Conservation (phyloP, 441 rosid genomes). For the Mallotus repandus region DNA sequence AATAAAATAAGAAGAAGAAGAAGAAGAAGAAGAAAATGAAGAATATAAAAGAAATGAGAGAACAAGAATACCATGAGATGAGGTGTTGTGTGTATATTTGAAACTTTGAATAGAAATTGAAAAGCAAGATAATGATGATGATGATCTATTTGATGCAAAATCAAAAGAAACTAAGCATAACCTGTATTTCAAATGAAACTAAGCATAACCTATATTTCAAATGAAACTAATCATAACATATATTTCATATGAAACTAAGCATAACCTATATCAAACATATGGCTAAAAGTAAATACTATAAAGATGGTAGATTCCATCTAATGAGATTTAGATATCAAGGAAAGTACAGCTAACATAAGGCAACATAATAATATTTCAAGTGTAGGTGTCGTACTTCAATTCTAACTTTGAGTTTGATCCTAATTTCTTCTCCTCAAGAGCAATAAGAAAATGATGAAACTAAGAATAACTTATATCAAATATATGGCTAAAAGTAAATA, state of each 20-base stretch:
- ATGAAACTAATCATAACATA: too few species aligned
- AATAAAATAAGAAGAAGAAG: neutral
- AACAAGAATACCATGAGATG: neutral
- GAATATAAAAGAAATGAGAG: neutral
- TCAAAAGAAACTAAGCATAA: too few species aligned
- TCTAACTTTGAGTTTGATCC: conserved; percentile 54
- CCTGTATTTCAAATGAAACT: too few species aligned
- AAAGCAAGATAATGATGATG: neutral
- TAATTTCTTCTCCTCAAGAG: conserved; percentile 68
- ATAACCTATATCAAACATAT: neutral
- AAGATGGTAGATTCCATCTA: conserved; percentile 4
- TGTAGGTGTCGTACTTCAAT: conserved; percentile 41
- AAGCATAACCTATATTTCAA: too few species aligned
- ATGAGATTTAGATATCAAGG: conserved; percentile 4
- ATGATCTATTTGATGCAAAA: conserved; percentile 2
- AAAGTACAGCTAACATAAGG: conserved; percentile 43
- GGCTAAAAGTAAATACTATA: neutral
- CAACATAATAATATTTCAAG: conserved; percentile 33
- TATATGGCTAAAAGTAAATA: conserved; percentile 1
- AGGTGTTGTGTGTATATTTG: too few species aligned
- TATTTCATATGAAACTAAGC: neutral
- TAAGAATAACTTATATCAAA: neutral
- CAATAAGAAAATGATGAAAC: too few species aligned
- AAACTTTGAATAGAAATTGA: neutral
- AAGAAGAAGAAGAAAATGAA: too few species aligned